Evolutionary conservation across 78 protist genomes (phyloP).

Genomic region (Monosiga brevicollis): DNA sequence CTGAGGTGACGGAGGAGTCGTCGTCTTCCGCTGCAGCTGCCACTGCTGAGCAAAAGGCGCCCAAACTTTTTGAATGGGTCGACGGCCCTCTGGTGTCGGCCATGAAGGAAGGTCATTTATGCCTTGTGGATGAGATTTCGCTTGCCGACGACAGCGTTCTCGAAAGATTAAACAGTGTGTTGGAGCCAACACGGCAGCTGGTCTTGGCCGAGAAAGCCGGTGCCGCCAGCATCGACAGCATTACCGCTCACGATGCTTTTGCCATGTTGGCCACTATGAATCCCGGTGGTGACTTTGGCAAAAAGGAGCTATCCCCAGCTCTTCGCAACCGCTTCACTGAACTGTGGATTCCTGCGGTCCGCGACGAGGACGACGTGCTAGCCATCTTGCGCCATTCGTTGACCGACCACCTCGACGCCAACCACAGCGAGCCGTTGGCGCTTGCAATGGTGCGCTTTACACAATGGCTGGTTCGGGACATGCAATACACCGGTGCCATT

Average conservation of each 20-base stretch:
- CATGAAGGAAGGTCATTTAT: conserved; percentile 81
- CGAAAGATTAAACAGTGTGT: conserved; percentile 96
- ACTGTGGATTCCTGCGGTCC: conserved; percentile 82
- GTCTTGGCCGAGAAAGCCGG: conserved; percentile 82
- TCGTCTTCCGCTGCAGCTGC: neutral
- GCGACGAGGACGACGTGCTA: conserved; percentile 39
- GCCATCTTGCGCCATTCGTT: conserved; percentile 25
- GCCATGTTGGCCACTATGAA: conserved; percentile 97
- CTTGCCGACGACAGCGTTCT: conserved; percentile 98
- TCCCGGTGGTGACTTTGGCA: conserved; percentile 99
- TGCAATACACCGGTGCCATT: neutral
- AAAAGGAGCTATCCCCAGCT: conserved; percentile 98
- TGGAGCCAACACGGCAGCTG: conserved; percentile 87
- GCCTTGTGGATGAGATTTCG: conserved; percentile 95
- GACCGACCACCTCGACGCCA: neutral
- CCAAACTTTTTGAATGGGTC: conserved; percentile 83
- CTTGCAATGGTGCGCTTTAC: conserved; percentile 36
- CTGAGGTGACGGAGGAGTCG: neutral
- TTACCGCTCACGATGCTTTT: conserved; percentile 56
- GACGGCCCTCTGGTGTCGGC: conserved; percentile 97
- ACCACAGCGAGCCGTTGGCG: neutral
- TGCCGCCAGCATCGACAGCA: neutral
- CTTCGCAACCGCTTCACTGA: conserved; percentile 88
- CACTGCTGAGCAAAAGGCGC: neutral
- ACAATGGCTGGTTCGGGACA: conserved; percentile 13